phyloP scores from a whole-genome alignment of 768 basidiomycete species.

The Kockovaella imperatae region DNA sequence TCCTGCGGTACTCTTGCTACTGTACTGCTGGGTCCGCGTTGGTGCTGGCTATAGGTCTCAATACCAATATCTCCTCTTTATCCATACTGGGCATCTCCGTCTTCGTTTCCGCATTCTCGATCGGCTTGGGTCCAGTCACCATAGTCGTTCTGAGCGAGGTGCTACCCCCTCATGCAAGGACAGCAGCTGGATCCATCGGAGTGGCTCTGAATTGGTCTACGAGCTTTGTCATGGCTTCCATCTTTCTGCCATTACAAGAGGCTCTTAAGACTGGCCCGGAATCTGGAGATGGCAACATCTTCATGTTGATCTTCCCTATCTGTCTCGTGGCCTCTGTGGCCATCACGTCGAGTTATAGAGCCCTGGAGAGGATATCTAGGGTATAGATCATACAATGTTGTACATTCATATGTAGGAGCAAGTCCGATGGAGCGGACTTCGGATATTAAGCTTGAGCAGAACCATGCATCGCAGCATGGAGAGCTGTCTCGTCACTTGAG shows the following conservation, averaged over 20 bases:
- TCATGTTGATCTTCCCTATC: conserved; percentile 23
- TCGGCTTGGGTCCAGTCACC: conserved; percentile 83
- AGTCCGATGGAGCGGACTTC: no score
- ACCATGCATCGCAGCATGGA: no score
- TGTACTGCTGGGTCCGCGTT: no score
- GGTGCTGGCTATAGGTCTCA: conserved; percentile 52
- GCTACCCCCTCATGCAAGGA: conserved; percentile 70
- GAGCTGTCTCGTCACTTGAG: no score
- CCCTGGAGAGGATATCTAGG: no score
- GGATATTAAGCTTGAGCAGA: no score
- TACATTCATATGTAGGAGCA: no score
- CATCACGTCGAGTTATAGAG: conserved; percentile 7
- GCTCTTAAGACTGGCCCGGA: conserved; percentile 18
- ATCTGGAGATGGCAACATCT: conserved; percentile 35
- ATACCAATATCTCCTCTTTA: conserved; percentile 48
- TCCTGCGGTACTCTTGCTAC: no score
- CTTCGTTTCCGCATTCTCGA: conserved; percentile 81
- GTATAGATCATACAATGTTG: no score
- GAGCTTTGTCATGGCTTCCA: no score
- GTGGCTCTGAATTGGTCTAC: conserved; percentile 55
- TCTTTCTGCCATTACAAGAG: conserved; percentile 28
- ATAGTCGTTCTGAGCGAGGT: conserved; percentile 88
- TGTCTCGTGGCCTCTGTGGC: conserved; percentile 13
- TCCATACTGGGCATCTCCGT: conserved; percentile 59
- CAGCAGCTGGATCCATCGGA: conserved; percentile 65